phyloP scores from a whole-genome alignment of 495 filamentous ascomycete species.

The Geoglossum glabrum region DNA sequence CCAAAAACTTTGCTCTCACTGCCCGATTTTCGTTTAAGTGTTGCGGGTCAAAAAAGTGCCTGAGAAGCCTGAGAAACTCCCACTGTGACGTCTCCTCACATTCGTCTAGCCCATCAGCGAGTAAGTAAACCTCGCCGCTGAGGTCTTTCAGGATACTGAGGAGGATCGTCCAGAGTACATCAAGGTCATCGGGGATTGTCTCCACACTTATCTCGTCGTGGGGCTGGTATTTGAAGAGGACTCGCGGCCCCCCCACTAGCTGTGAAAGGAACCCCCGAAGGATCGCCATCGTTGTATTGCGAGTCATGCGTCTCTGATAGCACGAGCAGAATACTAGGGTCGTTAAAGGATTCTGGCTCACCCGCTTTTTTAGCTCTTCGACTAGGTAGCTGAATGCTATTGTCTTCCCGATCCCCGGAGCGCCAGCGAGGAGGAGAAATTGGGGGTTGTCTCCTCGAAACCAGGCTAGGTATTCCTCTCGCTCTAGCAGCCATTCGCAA shows the following conservation, averaged over 20 bases:
- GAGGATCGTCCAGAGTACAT: constrained; percentile 5
- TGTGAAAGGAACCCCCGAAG: background rate
- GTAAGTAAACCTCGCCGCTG: background rate
- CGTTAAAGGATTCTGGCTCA: background rate
- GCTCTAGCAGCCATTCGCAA: background rate
- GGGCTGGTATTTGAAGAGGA: background rate
- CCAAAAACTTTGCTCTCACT: background rate
- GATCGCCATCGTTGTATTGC: constrained; percentile 2
- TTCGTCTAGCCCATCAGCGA: constrained; percentile 5
- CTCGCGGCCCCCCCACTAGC: background rate
- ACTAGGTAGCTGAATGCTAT: background rate
- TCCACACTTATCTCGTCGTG: background rate
- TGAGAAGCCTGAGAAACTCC: background rate
- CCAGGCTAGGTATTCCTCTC: background rate
- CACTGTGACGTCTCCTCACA: background rate
- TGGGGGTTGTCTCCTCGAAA: background rate
- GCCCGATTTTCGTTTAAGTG: background rate
- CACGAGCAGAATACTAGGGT: constrained; percentile 6
- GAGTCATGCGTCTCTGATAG: constrained; percentile 2
- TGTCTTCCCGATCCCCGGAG: background rate
- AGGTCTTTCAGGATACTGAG: background rate
- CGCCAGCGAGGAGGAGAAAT: background rate
- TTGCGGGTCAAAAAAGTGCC: background rate
- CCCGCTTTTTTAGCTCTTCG: background rate
- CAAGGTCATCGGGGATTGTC: no score